Base-by-base conservation (phyloP, 2,329 filamentous ascomycete genomes). In the Monosporascus ibericus region DNA sequence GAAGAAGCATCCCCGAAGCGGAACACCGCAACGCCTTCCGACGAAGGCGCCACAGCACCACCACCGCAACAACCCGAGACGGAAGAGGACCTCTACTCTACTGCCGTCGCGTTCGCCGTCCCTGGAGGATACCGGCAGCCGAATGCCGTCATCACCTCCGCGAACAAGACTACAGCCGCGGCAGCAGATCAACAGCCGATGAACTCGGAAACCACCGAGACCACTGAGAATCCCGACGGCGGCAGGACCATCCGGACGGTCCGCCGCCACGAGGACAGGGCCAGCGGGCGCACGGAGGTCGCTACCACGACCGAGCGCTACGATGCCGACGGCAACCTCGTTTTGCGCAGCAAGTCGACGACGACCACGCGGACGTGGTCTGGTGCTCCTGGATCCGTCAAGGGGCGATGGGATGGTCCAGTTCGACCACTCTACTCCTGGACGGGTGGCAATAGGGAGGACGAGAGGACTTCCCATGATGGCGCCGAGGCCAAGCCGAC, bases 321-420 rank as follows among this genome's bases (percentile, higher is more conserved):
- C 40, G 57, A 65, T 37, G 49, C 57, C 4, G 27, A 58, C n/a
- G 64, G 62, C 24, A 60, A 61, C 15, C 47, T 65, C 7, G 20
- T 59, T 52, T 34, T 50, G 9, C 49, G 37, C 25, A 40, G 42
- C 5, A 47, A 56, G 55, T 36, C 52, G 47, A 55, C 48, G 8
- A 55, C 55, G 25, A 58, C 17, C 20, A 49, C 51, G 47, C 52
- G 54, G 25, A 51, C 54, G 15, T 61, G 58, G 58, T 61, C 58
- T 18, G 30, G 30, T 34, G 30, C 30, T 14, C 30, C 11, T 34
- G 30, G 30, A 34, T 34, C 30, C 30, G 30, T 5, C 30, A 11
- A 34, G 9, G 11, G 30, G 4, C 30, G 30, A 34, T 34, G 30
- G 30, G 30, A 14, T 11, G 1, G 49, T 47, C 8, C 47, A 44